Conservation (phyloP, 1,284 basidiomycete genomes). For the Malassezia sp. region DNA sequence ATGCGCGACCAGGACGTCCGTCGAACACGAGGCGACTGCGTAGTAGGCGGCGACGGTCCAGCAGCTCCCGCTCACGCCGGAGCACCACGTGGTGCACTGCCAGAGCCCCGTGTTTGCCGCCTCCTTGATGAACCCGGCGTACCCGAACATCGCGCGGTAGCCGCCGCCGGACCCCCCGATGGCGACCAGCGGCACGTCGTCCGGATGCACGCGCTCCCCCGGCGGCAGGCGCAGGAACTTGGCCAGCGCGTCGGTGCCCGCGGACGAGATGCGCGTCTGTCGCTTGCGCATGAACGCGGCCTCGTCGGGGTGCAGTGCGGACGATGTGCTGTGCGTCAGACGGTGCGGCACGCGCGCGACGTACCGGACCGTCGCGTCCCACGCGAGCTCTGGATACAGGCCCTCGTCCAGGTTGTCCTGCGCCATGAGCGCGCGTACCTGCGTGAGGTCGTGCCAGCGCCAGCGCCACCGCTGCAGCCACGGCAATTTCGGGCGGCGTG, state of each 20-base stretch:
- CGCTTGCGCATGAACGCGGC: slow-evolving; percentile 20
- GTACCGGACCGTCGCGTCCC: slow-evolving; percentile 29
- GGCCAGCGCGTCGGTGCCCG: slow-evolving; percentile 19
- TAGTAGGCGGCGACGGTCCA: slow-evolving; percentile 43
- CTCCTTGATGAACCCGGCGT: slow-evolving; percentile 31
- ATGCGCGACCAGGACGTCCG: slow-evolving; percentile 26
- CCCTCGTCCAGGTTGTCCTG: slow-evolving; percentile 20
- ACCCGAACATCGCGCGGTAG: slow-evolving; percentile 42
- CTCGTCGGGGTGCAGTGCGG: slow-evolving; percentile 25
- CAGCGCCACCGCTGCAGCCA: slow-evolving; percentile 24
- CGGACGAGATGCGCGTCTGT: slow-evolving; percentile 17
- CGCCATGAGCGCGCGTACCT: slow-evolving; percentile 21
- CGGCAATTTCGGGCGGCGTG: slow-evolving; percentile 5
- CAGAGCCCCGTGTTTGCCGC: slow-evolving; percentile 34
- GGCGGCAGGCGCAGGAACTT: slow-evolving; percentile 22
- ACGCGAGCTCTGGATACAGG: slow-evolving; percentile 33
- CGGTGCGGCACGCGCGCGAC: too few relatives aligned
- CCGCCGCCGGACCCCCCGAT: slow-evolving; percentile 47
- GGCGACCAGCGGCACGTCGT: slow-evolving; percentile 43
- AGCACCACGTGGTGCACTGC: slow-evolving; percentile 37
- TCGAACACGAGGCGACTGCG: slow-evolving; percentile 24
- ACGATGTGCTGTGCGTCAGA: slow-evolving; percentile 16
- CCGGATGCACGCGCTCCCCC: slow-evolving; percentile 38
- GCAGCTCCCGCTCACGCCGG: slow-evolving; percentile 44
- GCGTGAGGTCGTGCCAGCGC: slow-evolving; percentile 25